phyloP scores from a whole-genome alignment of 306 rosid genomes.

The Ceratonia siliqua region DNA sequence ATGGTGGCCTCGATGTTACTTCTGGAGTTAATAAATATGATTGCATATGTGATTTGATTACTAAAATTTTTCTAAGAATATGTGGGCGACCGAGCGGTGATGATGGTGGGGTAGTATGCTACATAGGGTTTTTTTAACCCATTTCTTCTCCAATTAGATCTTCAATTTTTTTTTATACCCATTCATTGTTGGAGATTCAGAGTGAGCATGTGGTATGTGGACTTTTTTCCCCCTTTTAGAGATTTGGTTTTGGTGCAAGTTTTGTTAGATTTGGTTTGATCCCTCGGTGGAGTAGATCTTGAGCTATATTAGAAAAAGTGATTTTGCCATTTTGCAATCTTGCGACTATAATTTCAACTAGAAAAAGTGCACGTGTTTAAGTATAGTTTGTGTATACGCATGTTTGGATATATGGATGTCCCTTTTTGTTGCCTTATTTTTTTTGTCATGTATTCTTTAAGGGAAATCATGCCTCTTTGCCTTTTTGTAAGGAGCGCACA shows the following conservation, averaged over 20 bases:
- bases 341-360: neutral
- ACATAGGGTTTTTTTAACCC: neutral
- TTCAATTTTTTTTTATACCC: neutral
- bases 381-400: neutral
- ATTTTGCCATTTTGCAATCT: neutral
- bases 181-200: neutral
- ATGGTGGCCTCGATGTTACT: neutral
- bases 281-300: neutral
- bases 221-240: no score
- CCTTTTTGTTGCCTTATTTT: neutral
- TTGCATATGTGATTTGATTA: neutral
- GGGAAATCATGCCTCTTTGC: neutral
- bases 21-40: slow-evolving; percentile 14
- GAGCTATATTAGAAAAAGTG: neutral
- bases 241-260: slow-evolving; percentile 9
- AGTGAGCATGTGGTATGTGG: slow-evolving; percentile 4
- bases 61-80: slow-evolving; percentile 18
- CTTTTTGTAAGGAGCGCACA: neutral
- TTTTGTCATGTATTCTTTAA: neutral
- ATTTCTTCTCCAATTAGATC: slow-evolving; percentile 3
- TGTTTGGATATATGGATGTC: neutral
- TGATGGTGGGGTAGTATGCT: neutral
- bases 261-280: slow-evolving; percentile 19
- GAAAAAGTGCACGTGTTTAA: no score
- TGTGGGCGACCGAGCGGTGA: neutral